A percentile compares a stretch with the other conserved stretches of the same genome.
These are phyloP conservation scores for Sarocladium kiliense DNA, from an alignment of 2,329 filamentous ascomycete species.

Conservation along the genomic window DNA sequence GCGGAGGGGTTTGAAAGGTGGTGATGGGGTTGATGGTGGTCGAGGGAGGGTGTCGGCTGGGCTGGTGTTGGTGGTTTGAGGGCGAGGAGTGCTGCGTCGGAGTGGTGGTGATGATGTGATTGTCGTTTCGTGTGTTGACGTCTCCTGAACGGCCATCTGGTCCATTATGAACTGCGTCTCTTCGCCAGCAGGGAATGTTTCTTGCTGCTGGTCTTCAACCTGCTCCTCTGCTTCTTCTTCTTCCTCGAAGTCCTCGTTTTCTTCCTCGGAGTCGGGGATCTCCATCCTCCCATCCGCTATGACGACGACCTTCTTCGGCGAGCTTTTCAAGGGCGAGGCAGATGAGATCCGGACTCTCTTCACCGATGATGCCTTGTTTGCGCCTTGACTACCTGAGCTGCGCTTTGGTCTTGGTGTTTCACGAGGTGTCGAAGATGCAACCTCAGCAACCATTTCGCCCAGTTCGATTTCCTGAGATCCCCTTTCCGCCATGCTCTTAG, in stretches of 20 bases:
- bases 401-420: not conserved
- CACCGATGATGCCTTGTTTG: not conserved
- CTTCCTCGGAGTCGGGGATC: conserved; percentile 48
- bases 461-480: not conserved
- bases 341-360: conserved; percentile 4
- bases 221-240: conserved; percentile 6
- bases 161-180: conserved; percentile 30
- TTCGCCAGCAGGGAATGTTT: conserved; percentile 17
- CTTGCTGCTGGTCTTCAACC: conserved; percentile 4
- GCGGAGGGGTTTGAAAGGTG: conserved; percentile 18
- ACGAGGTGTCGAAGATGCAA: conserved; percentile 6
- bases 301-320: conserved; percentile 7
- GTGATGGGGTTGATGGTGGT: not conserved
- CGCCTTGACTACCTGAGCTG: not conserved
- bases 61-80: conserved; percentile 11
- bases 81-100: not conserved
- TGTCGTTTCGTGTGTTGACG: not conserved
- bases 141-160: conserved; percentile 24
- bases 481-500: not conserved
- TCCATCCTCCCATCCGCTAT: conserved; percentile 21
- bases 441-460: conserved; percentile 8
- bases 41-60: not conserved
- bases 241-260: conserved; percentile 24
- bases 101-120: conserved; percentile 6
- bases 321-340: conserved; percentile 6